A percentile compares a stretch with the other conserved stretches of the same genome.
Evolutionary conservation across 257 asterid species (phyloP).

Genomic region (Coffea eugenioides): DNA sequence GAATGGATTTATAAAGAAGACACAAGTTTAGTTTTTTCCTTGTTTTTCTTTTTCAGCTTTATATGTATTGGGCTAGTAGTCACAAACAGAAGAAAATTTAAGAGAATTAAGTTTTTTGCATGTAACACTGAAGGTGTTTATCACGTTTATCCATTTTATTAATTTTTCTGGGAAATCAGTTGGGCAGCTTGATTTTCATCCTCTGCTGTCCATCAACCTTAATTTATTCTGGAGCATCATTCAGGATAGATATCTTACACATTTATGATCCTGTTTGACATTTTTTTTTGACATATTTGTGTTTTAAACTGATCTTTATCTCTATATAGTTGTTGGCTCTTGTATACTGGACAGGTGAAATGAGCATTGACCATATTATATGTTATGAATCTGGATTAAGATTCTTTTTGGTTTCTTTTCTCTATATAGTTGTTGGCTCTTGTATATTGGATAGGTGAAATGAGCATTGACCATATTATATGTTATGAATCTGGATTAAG

Average conservation of each 20-base stretch:
- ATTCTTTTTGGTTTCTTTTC: background rate
- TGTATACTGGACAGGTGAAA: background rate
- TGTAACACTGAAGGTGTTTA: background rate
- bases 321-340: background rate
- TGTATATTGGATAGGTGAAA: background rate
- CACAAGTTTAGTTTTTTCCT: background rate
- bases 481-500: background rate
- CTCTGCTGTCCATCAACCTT: background rate
- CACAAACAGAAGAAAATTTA: background rate
- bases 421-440: background rate
- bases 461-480: background rate
- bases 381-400: background rate
- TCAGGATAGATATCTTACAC: background rate
- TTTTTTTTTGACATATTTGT: constrained; percentile 9
- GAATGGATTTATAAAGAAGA: background rate
- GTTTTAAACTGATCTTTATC: background rate
- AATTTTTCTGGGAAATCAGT: background rate
- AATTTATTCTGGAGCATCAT: background rate
- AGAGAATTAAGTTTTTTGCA: background rate
- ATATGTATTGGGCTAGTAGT: background rate
- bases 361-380: background rate
- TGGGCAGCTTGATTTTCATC: background rate
- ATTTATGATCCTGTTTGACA: background rate
- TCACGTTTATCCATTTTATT: background rate
- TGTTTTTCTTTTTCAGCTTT: background rate